Evolutionary conservation across 257 asterid genomes (phyloP), one percentile per base, ranked within the genome.

Genomic region (Solanum etuberosum): DNA sequence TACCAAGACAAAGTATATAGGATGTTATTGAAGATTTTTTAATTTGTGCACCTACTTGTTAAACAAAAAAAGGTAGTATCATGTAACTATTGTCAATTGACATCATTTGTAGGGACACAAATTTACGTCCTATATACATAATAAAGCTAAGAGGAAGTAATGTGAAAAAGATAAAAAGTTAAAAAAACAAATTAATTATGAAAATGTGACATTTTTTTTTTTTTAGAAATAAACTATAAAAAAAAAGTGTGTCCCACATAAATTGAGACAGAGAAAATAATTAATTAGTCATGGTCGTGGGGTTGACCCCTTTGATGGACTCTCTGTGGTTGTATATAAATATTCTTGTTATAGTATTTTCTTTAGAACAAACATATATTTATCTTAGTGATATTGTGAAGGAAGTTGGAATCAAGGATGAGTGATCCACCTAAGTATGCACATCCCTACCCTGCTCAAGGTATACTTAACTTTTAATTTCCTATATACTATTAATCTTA

Each of bases 371-470:
- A 31, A 72, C 43, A 32, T 72, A 43, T 21, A 21, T 59, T 9
- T 43, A 14, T 77, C 61, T 42, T 25, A 43, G 84, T 78, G 65
- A 16, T 43, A 7, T 25, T 7, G 38, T 78, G 84, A 78, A 84
- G 61, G 54, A 15, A 51, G 31, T 54, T 31, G 7, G 6, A 16
- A n/a, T 5, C 11, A 32, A 59, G 72, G 88, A 94, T 93, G 98
- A 93, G 72, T 74, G 94, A 95, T 86, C 94, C 97, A 72, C 98
- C 98, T 65, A 94, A 94, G 84, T 94, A 95, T 87, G 95, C 94
- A 4, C 93, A 94, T 89, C 93, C 98, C 35, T 94, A 94, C 87
- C 98, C 96, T 83, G 86, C 95, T 84, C 98, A 93, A 89, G 98
- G 98, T 93, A 89, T 61, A n/a, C n/a, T n/a, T 23, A 61, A 72